A percentile compares a stretch with the other conserved stretches of the same genome.
phyloP scores from a whole-genome alignment of 805 yeast genomes.

The Metschnikowia baotianmanensis region DNA sequence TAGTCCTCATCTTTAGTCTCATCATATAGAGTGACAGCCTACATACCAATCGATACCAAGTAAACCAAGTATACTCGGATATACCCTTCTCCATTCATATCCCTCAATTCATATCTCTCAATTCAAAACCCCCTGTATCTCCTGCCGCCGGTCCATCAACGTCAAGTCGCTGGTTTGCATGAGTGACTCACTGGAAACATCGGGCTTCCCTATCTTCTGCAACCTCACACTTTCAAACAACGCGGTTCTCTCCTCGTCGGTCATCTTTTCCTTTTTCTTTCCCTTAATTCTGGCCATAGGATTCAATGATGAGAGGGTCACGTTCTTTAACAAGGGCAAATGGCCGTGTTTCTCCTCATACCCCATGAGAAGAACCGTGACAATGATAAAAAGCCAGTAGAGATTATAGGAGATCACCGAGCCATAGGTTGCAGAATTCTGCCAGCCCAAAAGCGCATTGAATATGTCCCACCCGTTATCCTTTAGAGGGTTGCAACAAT shows the following conservation, averaged over 20 bases:
- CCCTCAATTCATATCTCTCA: no score
- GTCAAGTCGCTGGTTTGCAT: slow-evolving; percentile 1
- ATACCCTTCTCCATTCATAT: no score
- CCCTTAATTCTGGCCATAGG: slow-evolving; percentile 73
- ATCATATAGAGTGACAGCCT: no score
- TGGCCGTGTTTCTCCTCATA: slow-evolving; percentile 84
- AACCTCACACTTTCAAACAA: slow-evolving; percentile 41
- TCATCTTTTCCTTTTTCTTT: slow-evolving; percentile 59
- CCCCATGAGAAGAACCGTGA: slow-evolving; percentile 57
- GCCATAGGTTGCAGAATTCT: slow-evolving; percentile 91
- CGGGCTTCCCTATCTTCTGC: slow-evolving; percentile 15
- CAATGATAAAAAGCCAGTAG: slow-evolving; percentile 76
- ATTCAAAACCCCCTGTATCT: no score
- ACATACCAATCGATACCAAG: no score
- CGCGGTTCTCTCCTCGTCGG: slow-evolving; percentile 49
- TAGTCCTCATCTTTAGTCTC: no score
- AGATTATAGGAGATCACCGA: slow-evolving; percentile 84
- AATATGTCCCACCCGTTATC: slow-evolving; percentile 96
- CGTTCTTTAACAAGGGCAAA: slow-evolving; percentile 55
- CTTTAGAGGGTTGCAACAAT: slow-evolving; percentile 92
- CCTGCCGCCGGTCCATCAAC: no score
- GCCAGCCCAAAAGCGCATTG: slow-evolving; percentile 95
- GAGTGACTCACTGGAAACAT: slow-evolving; percentile 8
- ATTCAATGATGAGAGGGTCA: slow-evolving; percentile 50
- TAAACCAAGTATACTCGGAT: no score